Evolutionary conservation across 2,329 filamentous ascomycete genomes (phyloP).

Genomic region (Aspergillus neotritici): DNA sequence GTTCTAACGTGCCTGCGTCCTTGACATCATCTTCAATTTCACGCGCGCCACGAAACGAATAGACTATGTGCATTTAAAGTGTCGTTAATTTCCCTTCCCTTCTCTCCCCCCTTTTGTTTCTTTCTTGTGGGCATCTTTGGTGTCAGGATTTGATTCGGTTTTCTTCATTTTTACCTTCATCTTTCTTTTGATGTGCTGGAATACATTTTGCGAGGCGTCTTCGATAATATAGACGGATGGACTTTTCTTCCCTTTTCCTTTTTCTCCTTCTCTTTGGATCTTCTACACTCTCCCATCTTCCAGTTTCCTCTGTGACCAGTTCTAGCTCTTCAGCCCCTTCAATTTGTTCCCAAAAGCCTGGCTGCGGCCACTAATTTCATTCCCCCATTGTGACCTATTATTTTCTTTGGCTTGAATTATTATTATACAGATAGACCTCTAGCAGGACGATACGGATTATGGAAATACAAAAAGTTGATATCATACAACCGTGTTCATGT

Average conservation of each 20-base stretch:
- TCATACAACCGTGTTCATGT: too few species aligned
- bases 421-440: too few species aligned
- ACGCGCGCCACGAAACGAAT: slow-evolving; percentile 37
- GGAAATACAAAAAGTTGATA: too few species aligned
- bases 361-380: too few species aligned
- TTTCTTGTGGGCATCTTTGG: slow-evolving; percentile 28
- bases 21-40: slow-evolving; percentile 16
- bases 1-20: slow-evolving; percentile 27
- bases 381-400: too few species aligned
- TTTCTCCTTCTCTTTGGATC: slow-evolving; percentile 10
- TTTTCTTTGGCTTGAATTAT: too few species aligned
- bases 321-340: neutral
- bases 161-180: slow-evolving; percentile 7
- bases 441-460: too few species aligned
- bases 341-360: neutral
- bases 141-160: slow-evolving; percentile 24
- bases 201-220: slow-evolving; percentile 21
- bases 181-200: slow-evolving; percentile 8
- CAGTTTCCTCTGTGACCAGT: neutral
- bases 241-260: slow-evolving; percentile 12
- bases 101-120: too few species aligned
- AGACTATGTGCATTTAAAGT: slow-evolving; percentile 37
- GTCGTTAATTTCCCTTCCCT: slow-evolving; percentile 15
- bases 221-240: slow-evolving; percentile 22
- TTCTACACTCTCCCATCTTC: slow-evolving; percentile 16